Percentiles rank a stretch among this genome's conserved stretches.
Conservation (phyloP, 2,329 filamentous ascomycete genomes). For the Aaosphaeria arxii region DNA sequence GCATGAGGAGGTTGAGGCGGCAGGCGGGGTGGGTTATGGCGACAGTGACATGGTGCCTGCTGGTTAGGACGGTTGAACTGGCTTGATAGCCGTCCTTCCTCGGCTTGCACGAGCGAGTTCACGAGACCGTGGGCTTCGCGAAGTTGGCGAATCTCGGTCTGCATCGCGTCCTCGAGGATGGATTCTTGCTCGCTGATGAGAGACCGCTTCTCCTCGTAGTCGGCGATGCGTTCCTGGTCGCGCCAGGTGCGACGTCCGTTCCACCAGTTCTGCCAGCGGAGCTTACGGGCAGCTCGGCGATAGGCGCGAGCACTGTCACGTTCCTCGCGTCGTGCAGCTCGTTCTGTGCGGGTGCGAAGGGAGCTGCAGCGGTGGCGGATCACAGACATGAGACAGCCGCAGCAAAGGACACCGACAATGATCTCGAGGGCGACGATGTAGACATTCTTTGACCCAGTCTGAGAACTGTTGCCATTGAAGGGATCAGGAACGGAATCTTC, state of each 20-base stretch:
- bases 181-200: conserved; percentile 47
- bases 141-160: conserved; percentile 48
- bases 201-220: conserved; percentile 53
- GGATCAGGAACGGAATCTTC: neutral
- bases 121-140: conserved; percentile 54
- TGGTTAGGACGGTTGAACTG: neutral
- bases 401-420: conserved; percentile 44
- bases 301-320: conserved; percentile 52
- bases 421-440: conserved; percentile 42
- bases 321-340: conserved; percentile 54
- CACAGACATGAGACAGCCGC: conserved; percentile 43
- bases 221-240: conserved; percentile 28
- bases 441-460: conserved; percentile 5
- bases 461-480: neutral
- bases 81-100: conserved; percentile 26
- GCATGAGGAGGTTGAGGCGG: conserved; percentile 17
- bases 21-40: neutral
- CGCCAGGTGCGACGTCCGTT: conserved; percentile 28
- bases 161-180: conserved; percentile 44
- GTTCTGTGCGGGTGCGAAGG: conserved; percentile 50
- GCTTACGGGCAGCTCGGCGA: conserved; percentile 51
- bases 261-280: conserved; percentile 53
- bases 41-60: neutral
- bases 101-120: conserved; percentile 44
- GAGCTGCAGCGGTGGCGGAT: conserved; percentile 49